Conservation (phyloP, 805 yeast species). For the Grigorovia transvaalensis region DNA sequence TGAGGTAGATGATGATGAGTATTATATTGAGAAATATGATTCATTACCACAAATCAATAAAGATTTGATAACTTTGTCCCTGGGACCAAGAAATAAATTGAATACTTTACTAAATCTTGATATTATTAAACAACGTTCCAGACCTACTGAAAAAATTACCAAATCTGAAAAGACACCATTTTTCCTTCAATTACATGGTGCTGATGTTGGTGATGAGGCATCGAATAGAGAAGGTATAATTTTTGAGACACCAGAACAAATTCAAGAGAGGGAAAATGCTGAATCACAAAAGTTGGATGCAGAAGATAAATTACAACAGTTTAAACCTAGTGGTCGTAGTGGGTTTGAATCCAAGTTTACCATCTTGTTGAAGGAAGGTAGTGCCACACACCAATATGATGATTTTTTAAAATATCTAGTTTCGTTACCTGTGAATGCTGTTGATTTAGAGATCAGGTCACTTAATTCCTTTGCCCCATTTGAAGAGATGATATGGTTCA, state of each 20-base stretch:
- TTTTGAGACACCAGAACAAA: slow-evolving; percentile 16
- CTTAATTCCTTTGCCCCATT: slow-evolving; percentile 57
- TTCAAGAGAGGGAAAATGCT: slow-evolving; percentile 9
- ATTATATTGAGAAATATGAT: slow-evolving; percentile 32
- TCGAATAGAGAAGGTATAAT: slow-evolving; percentile 30
- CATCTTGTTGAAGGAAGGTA: slow-evolving; percentile 45
- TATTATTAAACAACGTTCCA: slow-evolving; percentile 73
- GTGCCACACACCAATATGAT: slow-evolving; percentile 31
- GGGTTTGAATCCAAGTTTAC: slow-evolving; percentile 72
- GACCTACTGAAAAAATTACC: slow-evolving; percentile 82
- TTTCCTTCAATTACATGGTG: slow-evolving; percentile 61
- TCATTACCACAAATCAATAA: slow-evolving; percentile 54
- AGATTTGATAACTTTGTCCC: slow-evolving; percentile 59
- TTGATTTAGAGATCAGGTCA: slow-evolving; percentile 83
- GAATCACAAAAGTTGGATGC: slow-evolving; percentile 13
- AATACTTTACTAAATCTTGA: slow-evolving; percentile 73
- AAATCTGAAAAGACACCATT: slow-evolving; percentile 75
- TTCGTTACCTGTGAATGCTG: slow-evolving; percentile 57
- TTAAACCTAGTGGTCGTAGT: slow-evolving; percentile 24
- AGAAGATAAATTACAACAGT: slow-evolving; percentile 22
- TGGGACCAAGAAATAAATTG: slow-evolving; percentile 69
- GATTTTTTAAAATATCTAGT: slow-evolving; percentile 47
- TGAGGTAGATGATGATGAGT: slow-evolving; percentile 19
- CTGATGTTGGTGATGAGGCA: slow-evolving; percentile 63
- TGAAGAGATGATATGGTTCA: slow-evolving; percentile 52